These are phyloP conservation scores for Fusarium phyllophilum DNA, from an alignment of 2,329 filamentous ascomycete genomes.

Conservation along the genomic window DNA sequence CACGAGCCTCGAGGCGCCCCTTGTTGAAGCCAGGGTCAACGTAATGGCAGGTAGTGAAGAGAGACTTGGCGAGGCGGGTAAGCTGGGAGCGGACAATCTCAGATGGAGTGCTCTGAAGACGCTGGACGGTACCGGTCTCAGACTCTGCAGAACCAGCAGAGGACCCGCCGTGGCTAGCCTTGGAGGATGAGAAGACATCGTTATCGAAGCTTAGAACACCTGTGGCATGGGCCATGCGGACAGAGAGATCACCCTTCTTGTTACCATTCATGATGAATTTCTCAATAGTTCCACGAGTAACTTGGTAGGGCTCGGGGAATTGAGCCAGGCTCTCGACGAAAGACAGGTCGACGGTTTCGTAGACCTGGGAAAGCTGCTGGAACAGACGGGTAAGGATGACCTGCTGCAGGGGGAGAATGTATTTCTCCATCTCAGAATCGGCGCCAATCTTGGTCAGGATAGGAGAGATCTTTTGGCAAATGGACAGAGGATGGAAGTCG, in stretches of 20 bases:
- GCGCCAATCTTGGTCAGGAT: conserved; percentile 93
- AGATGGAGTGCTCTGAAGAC: conserved; percentile 95
- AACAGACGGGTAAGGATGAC: conserved; percentile 98
- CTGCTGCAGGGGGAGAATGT: conserved; percentile 94
- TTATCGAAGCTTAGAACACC: conserved; percentile 97
- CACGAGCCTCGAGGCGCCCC: conserved; percentile 79
- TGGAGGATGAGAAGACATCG: conserved; percentile 97
- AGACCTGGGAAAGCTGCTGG: conserved; percentile 98
- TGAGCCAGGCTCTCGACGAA: conserved; percentile 94
- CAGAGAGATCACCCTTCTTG: conserved; percentile 98
- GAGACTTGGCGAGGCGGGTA: conserved; percentile 86
- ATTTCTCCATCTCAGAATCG: conserved; percentile 96
- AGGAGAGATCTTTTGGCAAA: conserved; percentile 98
- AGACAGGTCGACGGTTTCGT: conserved; percentile 94
- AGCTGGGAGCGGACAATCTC: conserved; percentile 98
- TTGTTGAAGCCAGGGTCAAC: conserved; percentile 92
- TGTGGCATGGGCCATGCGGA: conserved; percentile 94
- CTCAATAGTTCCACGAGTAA: conserved; percentile 89
- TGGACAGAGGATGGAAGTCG: conserved; percentile 98
- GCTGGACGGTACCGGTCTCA: conserved; percentile 86
- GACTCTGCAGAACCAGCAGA: conserved; percentile 86
- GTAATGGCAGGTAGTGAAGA: conserved; percentile 95
- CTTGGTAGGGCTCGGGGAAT: conserved; percentile 97
- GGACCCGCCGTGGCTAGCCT: conserved; percentile 87
- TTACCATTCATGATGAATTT: conserved; percentile 99